Evolutionary conservation across 352 stramenopile species (phyloP), one percentile per base, ranked within the genome.

Genomic region (Saprolegnia diclina): DNA sequence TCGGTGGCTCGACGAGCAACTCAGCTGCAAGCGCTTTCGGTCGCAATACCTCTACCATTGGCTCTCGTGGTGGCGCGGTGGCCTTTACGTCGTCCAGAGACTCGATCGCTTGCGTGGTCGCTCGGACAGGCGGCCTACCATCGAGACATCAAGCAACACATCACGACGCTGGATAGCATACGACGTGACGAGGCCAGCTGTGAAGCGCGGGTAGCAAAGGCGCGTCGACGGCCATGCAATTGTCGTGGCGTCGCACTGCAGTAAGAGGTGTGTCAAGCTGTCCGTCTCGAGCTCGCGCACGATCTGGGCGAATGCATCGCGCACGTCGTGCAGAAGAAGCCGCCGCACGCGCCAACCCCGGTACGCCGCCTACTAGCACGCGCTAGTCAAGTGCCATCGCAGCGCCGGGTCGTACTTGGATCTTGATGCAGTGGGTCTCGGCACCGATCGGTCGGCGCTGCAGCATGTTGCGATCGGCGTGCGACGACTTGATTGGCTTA

Each of bases 321-420:
- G 21, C n/a, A 38, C 63, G 5, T 61, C 9, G 13, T 44, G 6
- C 22, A 69, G 22, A 11, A 69, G 1, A 22, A 44, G 63, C 50
- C n/a, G 19, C 11, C 63, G 32, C n/a, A 69, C 63, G 40, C 63
- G 46, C 63, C 63, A 69, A 29, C 63, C 63, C 1, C 63, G 48
- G 29, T 62, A 69, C 16, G 37, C 48, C 11, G 63, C 63, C 63
- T 69, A 56, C 59, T n/a, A 21, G 5, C 19, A 38, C 19, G 55
- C 11, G 52, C 9, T 11, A 4, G 2, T 62, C 35, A 11, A 57
- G 5, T 61, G 14, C n/a, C 4, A 19, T 24, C 46, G 19, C 45
- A n/a, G 55, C 46, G 19, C 45, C n/a, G 55, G 19, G 54, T 32
- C 63, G 45, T 46, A 48, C 40, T 45, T 69, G 19, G 19, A 61